phyloP scores from a whole-genome alignment of 2,329 filamentous ascomycete genomes.

The Polychaeton citri region DNA sequence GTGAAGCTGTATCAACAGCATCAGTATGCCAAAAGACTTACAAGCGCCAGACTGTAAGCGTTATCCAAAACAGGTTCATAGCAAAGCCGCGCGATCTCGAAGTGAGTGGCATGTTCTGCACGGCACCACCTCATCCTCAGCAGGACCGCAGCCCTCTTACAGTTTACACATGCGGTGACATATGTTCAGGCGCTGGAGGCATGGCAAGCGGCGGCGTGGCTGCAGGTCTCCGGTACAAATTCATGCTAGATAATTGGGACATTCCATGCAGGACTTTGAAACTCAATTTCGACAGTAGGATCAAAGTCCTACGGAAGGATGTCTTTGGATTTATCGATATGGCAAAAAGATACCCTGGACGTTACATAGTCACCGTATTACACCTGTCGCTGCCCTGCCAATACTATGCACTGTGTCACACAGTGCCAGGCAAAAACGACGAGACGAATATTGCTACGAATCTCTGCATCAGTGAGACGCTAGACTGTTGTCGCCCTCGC shows the following conservation, averaged over 20 bases:
- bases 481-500: slow-evolving; percentile 48
- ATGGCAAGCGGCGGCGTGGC: slow-evolving; percentile 48
- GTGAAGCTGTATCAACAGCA: neutral
- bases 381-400: slow-evolving; percentile 72
- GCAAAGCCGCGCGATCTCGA: no score
- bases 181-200: slow-evolving; percentile 62
- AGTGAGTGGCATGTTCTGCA: no score
- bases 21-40: neutral
- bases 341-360: slow-evolving; percentile 18
- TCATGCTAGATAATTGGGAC: slow-evolving; percentile 50
- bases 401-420: slow-evolving; percentile 60
- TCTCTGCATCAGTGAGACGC: slow-evolving; percentile 36
- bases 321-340: slow-evolving; percentile 34
- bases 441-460: slow-evolving; percentile 52
- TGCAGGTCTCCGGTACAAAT: slow-evolving; percentile 46
- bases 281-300: slow-evolving; percentile 40
- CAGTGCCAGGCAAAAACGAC: slow-evolving; percentile 42
- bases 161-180: slow-evolving; percentile 61
- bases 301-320: slow-evolving; percentile 4
- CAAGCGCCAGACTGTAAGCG: neutral
- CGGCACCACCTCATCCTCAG: no score
- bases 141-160: no score
- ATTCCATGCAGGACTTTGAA: slow-evolving; percentile 46
- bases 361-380: slow-evolving; percentile 45
- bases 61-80: neutral